A percentile compares a stretch with the other conserved stretches of the same genome.
Conservation (phyloP, 495 filamentous ascomycete species). For the Penicillium silybi region DNA sequence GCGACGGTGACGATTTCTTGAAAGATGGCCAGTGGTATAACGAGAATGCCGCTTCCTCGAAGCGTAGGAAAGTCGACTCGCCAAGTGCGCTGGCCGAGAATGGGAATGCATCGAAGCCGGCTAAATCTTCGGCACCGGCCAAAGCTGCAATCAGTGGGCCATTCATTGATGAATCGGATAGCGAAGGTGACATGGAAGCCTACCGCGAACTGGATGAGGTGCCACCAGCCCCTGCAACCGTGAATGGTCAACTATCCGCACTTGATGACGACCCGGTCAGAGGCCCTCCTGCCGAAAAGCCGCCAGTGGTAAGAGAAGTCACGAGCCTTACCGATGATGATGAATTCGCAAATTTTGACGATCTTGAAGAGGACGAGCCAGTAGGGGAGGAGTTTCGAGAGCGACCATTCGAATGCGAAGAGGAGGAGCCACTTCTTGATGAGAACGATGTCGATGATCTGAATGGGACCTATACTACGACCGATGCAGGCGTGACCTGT, state of each 20-base stretch:
- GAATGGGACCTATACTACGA: constrained; percentile 41
- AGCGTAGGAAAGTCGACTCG: constrained; percentile 41
- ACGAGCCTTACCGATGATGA: constrained; percentile 55
- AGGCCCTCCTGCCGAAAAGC: constrained; percentile 32
- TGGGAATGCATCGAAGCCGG: constrained; percentile 4
- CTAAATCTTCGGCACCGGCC: not conserved
- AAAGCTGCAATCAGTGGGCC: constrained; percentile 40
- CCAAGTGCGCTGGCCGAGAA: constrained; percentile 7
- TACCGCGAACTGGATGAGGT: constrained; percentile 20
- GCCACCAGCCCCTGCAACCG: not conserved
- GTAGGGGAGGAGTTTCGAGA: constrained; percentile 43
- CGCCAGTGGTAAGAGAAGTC: constrained; percentile 50
- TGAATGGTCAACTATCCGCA: constrained; percentile 7
- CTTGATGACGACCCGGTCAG: constrained; percentile 44
- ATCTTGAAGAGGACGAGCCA: constrained; percentile 52
- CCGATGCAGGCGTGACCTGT: constrained; percentile 48
- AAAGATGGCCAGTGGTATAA: constrained; percentile 24
- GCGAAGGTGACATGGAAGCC: constrained; percentile 49
- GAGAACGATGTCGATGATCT: constrained; percentile 18
- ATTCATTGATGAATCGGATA: constrained; percentile 67
- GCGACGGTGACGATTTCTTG: constrained; percentile 21
- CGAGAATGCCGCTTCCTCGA: constrained; percentile 27
- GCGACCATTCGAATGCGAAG: constrained; percentile 27
- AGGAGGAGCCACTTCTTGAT: constrained; percentile 16
- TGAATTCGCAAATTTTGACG: constrained; percentile 66